A percentile compares a stretch with the other conserved stretches of the same genome.
These are phyloP conservation scores for Chytriomyces confervae DNA, from an alignment of 192 early-diverging fungal genomes.

Conservation along the genomic window DNA sequence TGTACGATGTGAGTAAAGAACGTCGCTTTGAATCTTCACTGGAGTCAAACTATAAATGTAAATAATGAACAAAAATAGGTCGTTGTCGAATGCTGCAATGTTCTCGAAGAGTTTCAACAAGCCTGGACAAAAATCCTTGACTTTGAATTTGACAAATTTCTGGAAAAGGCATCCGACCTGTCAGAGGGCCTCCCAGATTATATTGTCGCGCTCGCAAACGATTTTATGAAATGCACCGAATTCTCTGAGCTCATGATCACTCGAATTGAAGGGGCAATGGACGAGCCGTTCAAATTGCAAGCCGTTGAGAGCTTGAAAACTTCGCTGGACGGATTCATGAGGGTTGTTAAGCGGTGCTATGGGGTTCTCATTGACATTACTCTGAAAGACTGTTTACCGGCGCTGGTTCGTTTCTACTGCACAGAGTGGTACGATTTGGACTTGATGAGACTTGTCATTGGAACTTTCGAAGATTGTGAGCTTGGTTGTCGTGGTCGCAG, in stretches of 20 bases:
- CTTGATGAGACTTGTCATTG: constrained; percentile 84
- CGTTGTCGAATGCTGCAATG: constrained; percentile 71
- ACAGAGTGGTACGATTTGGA: constrained; percentile 91
- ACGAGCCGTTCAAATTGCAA: constrained; percentile 40
- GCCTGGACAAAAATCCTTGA: constrained; percentile 82
- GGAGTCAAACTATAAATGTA: neutral
- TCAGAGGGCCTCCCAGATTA: constrained; percentile 92
- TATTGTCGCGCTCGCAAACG: constrained; percentile 94
- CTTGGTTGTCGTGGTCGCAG: neutral
- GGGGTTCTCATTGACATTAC: constrained; percentile 83
- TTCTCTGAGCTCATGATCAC: constrained; percentile 81
- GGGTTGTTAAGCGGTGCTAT: constrained; percentile 76
- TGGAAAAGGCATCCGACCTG: constrained; percentile 75
- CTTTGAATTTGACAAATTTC: constrained; percentile 77
- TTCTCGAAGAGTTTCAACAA: constrained; percentile 78
- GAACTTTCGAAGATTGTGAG: constrained; percentile 87
- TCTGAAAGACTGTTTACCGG: constrained; percentile 80
- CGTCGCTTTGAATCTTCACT: neutral
- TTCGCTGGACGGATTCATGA: constrained; percentile 90
- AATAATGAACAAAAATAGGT: constrained; percentile 41
- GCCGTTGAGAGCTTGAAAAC: constrained; percentile 60
- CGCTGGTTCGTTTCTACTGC: constrained; percentile 77
- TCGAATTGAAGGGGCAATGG: constrained; percentile 55
- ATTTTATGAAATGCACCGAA: constrained; percentile 88
- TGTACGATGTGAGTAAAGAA: constrained; percentile 73